These are phyloP conservation scores for Monilinia polystroma DNA, from an alignment of 2,329 filamentous ascomycete species.

Conservation along the genomic window DNA sequence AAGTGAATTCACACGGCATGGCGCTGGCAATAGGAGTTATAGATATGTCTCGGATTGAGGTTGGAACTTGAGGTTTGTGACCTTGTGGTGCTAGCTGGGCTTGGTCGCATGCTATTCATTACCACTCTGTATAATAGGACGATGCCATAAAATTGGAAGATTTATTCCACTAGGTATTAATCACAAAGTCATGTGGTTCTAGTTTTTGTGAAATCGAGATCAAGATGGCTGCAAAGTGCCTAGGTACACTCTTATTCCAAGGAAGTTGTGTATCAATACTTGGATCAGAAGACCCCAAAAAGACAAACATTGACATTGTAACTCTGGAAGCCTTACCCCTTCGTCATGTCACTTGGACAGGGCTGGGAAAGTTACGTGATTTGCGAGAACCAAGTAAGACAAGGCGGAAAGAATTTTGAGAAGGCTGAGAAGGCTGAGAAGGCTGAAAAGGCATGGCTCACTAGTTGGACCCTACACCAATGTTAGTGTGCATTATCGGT, in stretches of 20 bases:
- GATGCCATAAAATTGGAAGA: not conserved
- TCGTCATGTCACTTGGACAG: too few relatives aligned
- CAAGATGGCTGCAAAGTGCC: not conserved
- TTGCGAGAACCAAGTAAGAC: not conserved
- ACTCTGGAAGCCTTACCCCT: too few relatives aligned
- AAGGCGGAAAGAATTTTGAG: not conserved
- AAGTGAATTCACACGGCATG: not conserved
- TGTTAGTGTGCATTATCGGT: not conserved
- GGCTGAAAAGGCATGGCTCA: not conserved
- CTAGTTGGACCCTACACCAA: not conserved
- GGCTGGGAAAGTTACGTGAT: too few relatives aligned
- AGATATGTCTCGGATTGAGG: constrained; percentile 1
- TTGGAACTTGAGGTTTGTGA: constrained; percentile 7
- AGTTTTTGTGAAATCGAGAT: not conserved
- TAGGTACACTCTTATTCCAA: not conserved
- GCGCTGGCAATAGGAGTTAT: constrained; percentile 10
- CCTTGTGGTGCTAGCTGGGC: not conserved
- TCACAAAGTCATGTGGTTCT: not conserved
- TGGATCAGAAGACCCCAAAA: too few relatives aligned
- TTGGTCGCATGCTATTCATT: not conserved
- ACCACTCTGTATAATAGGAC: not conserved
- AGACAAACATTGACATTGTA: too few relatives aligned
- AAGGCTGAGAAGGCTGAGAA: too few relatives aligned
- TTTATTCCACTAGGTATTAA: not conserved
- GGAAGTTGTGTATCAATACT: too few relatives aligned